Evolutionary conservation across 2,329 filamentous ascomycete species (phyloP).

Genomic region (Colletotrichum lentis): DNA sequence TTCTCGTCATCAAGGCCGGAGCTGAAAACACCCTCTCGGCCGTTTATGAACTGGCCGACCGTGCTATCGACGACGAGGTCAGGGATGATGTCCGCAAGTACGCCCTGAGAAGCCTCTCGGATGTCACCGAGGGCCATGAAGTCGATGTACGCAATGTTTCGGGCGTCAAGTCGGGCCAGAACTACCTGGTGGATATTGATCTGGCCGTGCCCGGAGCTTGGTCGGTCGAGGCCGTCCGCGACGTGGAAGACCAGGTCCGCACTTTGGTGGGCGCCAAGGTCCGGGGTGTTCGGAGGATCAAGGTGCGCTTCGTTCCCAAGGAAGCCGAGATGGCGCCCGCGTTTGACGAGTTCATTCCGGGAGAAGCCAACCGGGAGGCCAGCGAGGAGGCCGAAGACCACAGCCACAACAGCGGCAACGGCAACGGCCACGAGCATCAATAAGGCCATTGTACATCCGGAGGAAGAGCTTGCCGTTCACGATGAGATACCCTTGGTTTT

Average conservation of each 20-base stretch:
- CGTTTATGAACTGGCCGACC: slow-evolving; percentile 89
- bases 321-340: slow-evolving; percentile 61
- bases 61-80: slow-evolving; percentile 85
- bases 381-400: slow-evolving; percentile 61
- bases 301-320: slow-evolving; percentile 81
- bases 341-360: slow-evolving; percentile 81
- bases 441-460: slow-evolving; percentile 20
- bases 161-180: slow-evolving; percentile 95
- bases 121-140: slow-evolving; percentile 61
- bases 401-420: slow-evolving; percentile 47
- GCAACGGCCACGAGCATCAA: slow-evolving; percentile 45
- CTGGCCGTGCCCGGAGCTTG: slow-evolving; percentile 79
- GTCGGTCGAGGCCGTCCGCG: slow-evolving; percentile 74
- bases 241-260: slow-evolving; percentile 78
- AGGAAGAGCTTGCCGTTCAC: slow-evolving; percentile 34
- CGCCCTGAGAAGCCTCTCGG: slow-evolving; percentile 65
- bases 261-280: slow-evolving; percentile 78
- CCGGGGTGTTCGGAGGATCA: slow-evolving; percentile 82
- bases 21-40: slow-evolving; percentile 84
- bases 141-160: slow-evolving; percentile 80
- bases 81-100: slow-evolving; percentile 75
- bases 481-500: slow-evolving; percentile 38
- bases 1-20: slow-evolving; percentile 92
- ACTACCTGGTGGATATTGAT: slow-evolving; percentile 92
- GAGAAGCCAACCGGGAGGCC: slow-evolving; percentile 70